Evolutionary conservation across 1,284 basidiomycete species (phyloP).

Genomic region (Heliocybe sulcata): DNA sequence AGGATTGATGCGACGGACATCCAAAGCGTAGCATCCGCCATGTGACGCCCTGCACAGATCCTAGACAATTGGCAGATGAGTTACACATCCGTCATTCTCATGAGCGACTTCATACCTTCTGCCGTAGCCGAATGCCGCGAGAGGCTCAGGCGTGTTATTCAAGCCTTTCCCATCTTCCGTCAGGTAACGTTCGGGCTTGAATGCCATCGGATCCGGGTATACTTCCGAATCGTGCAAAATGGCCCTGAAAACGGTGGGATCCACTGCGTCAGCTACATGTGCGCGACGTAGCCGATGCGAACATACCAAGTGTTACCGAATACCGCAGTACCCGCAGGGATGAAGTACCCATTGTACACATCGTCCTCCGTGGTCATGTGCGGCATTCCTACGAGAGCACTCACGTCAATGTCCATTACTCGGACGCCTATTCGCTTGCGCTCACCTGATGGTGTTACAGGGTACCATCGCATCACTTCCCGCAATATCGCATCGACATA

Average conservation of each 20-base stretch:
- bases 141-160: neutral
- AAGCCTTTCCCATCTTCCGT: slow-evolving; percentile 11
- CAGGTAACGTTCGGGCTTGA: slow-evolving; percentile 10
- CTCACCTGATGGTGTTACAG: slow-evolving; percentile 6
- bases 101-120: neutral
- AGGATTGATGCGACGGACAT: slow-evolving; percentile 1
- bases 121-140: slow-evolving; percentile 1
- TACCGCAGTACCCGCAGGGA: slow-evolving; percentile 3
- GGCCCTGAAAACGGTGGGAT: slow-evolving; percentile 11
- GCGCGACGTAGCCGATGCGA: neutral
- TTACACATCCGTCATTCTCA: neutral
- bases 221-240: slow-evolving; percentile 12
- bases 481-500: slow-evolving; percentile 19
- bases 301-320: slow-evolving; percentile 1
- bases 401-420: slow-evolving; percentile 4
- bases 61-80: neutral
- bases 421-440: neutral
- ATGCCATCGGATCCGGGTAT: slow-evolving; percentile 13
- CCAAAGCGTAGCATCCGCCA: slow-evolving; percentile 1
- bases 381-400: slow-evolving; percentile 11
- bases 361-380: slow-evolving; percentile 13
- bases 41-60: neutral
- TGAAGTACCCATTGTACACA: slow-evolving; percentile 11
- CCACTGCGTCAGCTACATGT: neutral
- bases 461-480: slow-evolving; percentile 17